Percentiles rank a stretch among this genome's conserved stretches.
These are phyloP conservation scores for Fagus sylvatica DNA, from an alignment of 306 rosid genomes.

Conservation along the genomic window DNA sequence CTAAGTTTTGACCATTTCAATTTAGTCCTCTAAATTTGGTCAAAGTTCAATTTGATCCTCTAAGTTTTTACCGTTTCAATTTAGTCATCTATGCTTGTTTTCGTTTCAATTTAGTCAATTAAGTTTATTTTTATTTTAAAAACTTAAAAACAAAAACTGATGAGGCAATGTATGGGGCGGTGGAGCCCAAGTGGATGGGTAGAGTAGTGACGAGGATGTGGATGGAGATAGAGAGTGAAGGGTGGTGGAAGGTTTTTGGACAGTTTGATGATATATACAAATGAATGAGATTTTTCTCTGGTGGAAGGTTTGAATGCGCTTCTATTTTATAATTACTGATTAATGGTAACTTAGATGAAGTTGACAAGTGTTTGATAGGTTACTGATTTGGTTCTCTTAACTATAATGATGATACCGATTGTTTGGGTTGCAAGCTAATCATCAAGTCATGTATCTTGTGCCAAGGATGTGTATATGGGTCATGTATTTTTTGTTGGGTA, in stretches of 20 bases:
- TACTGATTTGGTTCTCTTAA: background rate
- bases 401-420: background rate
- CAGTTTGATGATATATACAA: background rate
- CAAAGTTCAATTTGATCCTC: too few species aligned
- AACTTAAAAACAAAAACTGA: too few species aligned
- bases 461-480: background rate
- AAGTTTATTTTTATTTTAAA: too few species aligned
- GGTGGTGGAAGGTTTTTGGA: too few species aligned
- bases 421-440: constrained; percentile 6
- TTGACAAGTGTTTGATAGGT: constrained; percentile 16
- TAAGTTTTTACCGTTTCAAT: too few species aligned
- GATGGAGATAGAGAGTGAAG: background rate
- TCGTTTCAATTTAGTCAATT: too few species aligned
- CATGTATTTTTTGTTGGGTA: background rate
- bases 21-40: too few species aligned
- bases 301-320: background rate
- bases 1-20: too few species aligned
- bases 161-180: too few species aligned
- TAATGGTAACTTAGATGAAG: background rate
- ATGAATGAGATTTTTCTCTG: background rate
- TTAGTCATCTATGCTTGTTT: too few species aligned
- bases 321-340: background rate
- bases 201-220: too few species aligned
- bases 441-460: constrained; percentile 9
- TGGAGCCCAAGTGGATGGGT: too few species aligned